A percentile compares a stretch with the other conserved stretches of the same genome.
Conservation (phyloP, 257 asterid species). For the Solanum chilense region DNA sequence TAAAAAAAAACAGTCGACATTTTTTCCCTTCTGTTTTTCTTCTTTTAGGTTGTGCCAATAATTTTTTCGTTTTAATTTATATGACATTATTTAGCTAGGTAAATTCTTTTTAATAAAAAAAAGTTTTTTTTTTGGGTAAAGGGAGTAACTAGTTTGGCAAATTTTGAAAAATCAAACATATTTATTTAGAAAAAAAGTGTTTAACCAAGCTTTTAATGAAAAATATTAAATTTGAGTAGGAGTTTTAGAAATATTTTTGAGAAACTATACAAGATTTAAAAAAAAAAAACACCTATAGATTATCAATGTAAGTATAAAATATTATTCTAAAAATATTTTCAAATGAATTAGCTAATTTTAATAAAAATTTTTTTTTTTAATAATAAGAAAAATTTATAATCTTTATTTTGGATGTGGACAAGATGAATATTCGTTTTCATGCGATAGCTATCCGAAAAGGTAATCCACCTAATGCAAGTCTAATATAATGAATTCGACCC, state of each 20-base stretch:
- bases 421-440: no score
- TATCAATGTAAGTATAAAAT: no score
- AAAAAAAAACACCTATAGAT: neutral
- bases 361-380: no score
- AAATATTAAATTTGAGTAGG: neutral
- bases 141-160: neutral
- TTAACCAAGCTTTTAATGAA: neutral
- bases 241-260: neutral
- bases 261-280: neutral
- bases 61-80: neutral
- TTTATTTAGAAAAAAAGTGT: no score
- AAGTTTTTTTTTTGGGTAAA: neutral
- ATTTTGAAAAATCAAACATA: no score
- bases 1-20: neutral
- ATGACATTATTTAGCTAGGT: no score
- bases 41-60: neutral
- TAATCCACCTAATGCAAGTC: no score
- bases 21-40: neutral
- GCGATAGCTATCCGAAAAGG: rapidly evolving
- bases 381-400: no score
- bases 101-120: no score
- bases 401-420: no score
- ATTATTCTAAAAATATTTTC: no score
- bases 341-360: neutral
- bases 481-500: no score